Evolutionary conservation across 192 early-diverging fungal genomes (phyloP).

Genomic region (Mortierella alpina): DNA sequence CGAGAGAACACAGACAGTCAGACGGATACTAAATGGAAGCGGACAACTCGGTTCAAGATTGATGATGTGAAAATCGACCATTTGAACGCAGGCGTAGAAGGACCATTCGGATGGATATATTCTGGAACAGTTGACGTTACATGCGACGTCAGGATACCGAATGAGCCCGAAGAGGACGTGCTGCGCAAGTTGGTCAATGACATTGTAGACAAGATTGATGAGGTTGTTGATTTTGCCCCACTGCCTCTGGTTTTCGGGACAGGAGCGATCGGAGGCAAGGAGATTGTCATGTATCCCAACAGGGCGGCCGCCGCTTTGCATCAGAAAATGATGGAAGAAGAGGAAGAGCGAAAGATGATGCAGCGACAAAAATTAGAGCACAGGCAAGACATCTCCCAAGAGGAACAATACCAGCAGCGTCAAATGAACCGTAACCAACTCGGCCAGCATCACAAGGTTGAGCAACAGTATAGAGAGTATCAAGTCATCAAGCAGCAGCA

Average conservation of each 20-base stretch:
- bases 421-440: slow-evolving; percentile 17
- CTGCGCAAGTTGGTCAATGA: slow-evolving; percentile 74
- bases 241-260: slow-evolving; percentile 60
- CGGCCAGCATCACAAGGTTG: slow-evolving; percentile 8
- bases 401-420: slow-evolving; percentile 23
- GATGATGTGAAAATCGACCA: slow-evolving; percentile 93
- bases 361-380: slow-evolving; percentile 3
- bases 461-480: slow-evolving; percentile 15
- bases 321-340: slow-evolving; percentile 45
- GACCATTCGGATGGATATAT: slow-evolving; percentile 96
- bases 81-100: slow-evolving; percentile 84
- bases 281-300: slow-evolving; percentile 56
- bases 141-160: slow-evolving; percentile 74
- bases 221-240: slow-evolving; percentile 56
- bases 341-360: slow-evolving; percentile 21
- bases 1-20: slow-evolving; percentile 62
- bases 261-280: slow-evolving; percentile 57
- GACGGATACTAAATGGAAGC: slow-evolving; percentile 58
- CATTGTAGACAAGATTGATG: slow-evolving; percentile 78
- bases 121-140: slow-evolving; percentile 86
- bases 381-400: background rate
- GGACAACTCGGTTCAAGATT: slow-evolving; percentile 77
- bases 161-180: slow-evolving; percentile 61
- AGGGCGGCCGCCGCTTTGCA: slow-evolving; percentile 41
- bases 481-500: slow-evolving; percentile 23